These are phyloP conservation scores for Starmera amethionina DNA, from an alignment of 805 yeast genomes.

Conservation along the genomic window DNA sequence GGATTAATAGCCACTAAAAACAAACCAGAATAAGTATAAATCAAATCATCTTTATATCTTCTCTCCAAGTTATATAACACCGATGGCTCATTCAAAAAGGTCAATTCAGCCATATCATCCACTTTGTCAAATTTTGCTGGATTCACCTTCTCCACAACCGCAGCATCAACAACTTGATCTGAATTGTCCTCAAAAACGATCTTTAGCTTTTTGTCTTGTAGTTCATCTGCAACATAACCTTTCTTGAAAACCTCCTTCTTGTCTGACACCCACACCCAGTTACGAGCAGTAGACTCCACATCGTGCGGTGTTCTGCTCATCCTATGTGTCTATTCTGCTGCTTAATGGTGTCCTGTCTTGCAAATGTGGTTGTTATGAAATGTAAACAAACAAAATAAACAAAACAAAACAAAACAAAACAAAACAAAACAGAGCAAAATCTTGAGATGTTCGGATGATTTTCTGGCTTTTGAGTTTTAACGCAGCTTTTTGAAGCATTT, in stretches of 20 bases:
- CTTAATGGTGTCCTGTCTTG: not conserved
- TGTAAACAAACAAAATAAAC: not conserved
- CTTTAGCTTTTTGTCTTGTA: slow-evolving; percentile 24
- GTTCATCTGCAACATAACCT: slow-evolving; percentile 45
- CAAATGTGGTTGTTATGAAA: not conserved
- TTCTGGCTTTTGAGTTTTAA: not conserved
- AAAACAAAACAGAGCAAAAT: too few species aligned
- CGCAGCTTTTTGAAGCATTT: too few species aligned
- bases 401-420: too few species aligned
- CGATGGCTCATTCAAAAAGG: slow-evolving; percentile 90
- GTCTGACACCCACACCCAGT: slow-evolving; percentile 77
- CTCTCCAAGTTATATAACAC: slow-evolving; percentile 77
- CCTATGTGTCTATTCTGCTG: not conserved
- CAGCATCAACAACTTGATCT: slow-evolving; percentile 31
- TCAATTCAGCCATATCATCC: slow-evolving; percentile 91
- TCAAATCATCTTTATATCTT: slow-evolving; percentile 68
- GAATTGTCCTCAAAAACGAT: slow-evolving; percentile 29
- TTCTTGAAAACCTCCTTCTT: slow-evolving; percentile 44
- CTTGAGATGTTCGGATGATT: too few species aligned
- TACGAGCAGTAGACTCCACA: slow-evolving; percentile 5
- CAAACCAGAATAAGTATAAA: slow-evolving; percentile 91
- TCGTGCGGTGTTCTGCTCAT: not conserved
- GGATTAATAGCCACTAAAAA: slow-evolving; percentile 95
- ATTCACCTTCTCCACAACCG: slow-evolving; percentile 56
- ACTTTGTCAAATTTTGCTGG: slow-evolving; percentile 88